A percentile compares a stretch with the other conserved stretches of the same genome.
Conservation (phyloP, 1,284 basidiomycete genomes). For the Sphagnurus paluster region DNA sequence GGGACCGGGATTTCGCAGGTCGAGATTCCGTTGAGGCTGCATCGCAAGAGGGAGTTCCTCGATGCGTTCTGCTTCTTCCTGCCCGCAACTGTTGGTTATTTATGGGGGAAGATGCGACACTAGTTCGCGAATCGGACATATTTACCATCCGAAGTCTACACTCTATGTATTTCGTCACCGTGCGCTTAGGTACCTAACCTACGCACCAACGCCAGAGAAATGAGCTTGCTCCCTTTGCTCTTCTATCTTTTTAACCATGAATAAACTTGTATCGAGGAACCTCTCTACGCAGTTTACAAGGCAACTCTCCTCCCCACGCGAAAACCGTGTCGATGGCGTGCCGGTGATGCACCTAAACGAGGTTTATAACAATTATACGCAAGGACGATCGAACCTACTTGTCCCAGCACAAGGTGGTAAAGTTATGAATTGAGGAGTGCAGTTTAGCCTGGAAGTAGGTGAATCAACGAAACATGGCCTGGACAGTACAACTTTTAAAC, state of each 20-base stretch:
- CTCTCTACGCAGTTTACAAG: slow-evolving; percentile 91
- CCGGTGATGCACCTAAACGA: slow-evolving; percentile 78
- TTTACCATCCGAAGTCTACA: too few relatives aligned
- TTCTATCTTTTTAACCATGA: slow-evolving; percentile 84
- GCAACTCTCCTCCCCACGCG: slow-evolving; percentile 82
- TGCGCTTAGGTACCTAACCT: slow-evolving; percentile 18
- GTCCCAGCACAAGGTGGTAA: slow-evolving; percentile 86
- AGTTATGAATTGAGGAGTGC: slow-evolving; percentile 67
- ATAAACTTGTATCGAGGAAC: slow-evolving; percentile 91
- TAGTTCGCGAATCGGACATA: too few relatives aligned
- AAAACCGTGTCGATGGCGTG: slow-evolving; percentile 83
- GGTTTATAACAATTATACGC: slow-evolving; percentile 14
- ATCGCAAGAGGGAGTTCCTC: slow-evolving; percentile 51
- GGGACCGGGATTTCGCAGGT: slow-evolving; percentile 25
- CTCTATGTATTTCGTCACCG: slow-evolving; percentile 13
- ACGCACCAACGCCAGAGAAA: slow-evolving; percentile 22
- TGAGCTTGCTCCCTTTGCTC: slow-evolving; percentile 40
- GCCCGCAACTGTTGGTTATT: slow-evolving; percentile 55
- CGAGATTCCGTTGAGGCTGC: slow-evolving; percentile 62
- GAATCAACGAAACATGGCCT: neutral
- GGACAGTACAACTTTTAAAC: neutral
- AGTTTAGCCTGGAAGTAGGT: slow-evolving; percentile 42
- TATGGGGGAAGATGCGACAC: slow-evolving; percentile 44
- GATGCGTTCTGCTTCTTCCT: slow-evolving; percentile 72
- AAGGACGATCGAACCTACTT: slow-evolving; percentile 57